phyloP scores from a whole-genome alignment of 768 basidiomycete genomes.

The Phlebiopsis flavidoalba region DNA sequence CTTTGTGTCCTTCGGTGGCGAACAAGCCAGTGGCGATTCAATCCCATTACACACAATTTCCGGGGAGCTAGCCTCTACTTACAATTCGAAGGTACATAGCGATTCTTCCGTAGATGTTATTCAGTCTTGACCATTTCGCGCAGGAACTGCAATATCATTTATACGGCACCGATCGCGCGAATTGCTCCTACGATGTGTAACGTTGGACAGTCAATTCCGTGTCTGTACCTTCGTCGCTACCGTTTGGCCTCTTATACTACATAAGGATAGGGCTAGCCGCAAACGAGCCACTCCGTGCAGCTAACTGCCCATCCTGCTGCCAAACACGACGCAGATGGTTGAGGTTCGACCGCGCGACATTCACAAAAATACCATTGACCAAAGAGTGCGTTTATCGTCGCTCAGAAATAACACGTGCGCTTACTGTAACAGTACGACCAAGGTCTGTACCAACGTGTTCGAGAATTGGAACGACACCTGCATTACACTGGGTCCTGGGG shows the following conservation, averaged over 20 bases:
- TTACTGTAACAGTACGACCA: not conserved
- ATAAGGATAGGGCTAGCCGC: conserved; percentile 40
- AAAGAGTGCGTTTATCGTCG: conserved; percentile 1
- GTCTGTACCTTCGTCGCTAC: conserved; percentile 13
- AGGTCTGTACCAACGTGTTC: conserved; percentile 11
- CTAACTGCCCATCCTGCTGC: conserved; percentile 36
- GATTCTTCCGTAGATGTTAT: not conserved
- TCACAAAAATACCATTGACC: conserved; percentile 30
- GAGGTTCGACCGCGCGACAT: conserved; percentile 51
- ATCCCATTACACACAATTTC: conserved; percentile 16
- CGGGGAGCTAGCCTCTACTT: conserved; percentile 22
- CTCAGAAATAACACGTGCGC: not conserved
- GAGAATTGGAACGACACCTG: conserved; percentile 36
- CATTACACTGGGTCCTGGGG: conserved; percentile 53
- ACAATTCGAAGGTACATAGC: conserved; percentile 22
- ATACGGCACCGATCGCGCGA: conserved; percentile 42
- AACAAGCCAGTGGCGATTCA: conserved; percentile 8
- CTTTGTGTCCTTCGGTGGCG: not conserved
- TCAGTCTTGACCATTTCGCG: not conserved
- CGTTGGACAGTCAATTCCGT: conserved; percentile 40
- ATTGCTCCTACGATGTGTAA: conserved; percentile 40
- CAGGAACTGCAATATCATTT: conserved; percentile 67
- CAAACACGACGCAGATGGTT: conserved; percentile 28
- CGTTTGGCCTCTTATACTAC: conserved; percentile 35
- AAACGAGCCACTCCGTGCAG: conserved; percentile 46